A percentile compares a stretch with the other conserved stretches of the same genome.
Conservation (phyloP, 2,329 filamentous ascomycete genomes). For the Penicillium sp. region DNA sequence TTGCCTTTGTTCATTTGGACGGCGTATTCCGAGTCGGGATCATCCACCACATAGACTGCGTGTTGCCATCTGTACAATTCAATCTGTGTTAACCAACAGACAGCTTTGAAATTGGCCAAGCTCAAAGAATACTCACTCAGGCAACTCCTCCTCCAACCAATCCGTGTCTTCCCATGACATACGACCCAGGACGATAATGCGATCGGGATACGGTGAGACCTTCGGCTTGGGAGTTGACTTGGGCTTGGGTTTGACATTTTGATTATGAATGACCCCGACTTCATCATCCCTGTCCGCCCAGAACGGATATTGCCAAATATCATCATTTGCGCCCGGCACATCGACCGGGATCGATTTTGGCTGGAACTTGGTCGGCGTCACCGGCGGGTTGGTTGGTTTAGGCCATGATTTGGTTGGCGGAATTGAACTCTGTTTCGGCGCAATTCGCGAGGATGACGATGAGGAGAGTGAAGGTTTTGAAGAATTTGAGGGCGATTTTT, state of each 20-base stretch:
- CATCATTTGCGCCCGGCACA: slow-evolving; percentile 16
- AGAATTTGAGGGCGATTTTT: not conserved
- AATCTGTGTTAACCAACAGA: not conserved
- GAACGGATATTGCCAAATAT: slow-evolving; percentile 2
- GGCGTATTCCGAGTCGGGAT: slow-evolving; percentile 25
- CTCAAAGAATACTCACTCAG: slow-evolving; percentile 37
- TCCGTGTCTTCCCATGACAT: slow-evolving; percentile 44
- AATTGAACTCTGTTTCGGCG: not conserved
- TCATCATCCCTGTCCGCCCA: not conserved
- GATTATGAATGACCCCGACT: not conserved
- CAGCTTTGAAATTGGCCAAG: too few species aligned
- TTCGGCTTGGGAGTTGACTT: slow-evolving; percentile 16
- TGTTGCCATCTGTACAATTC: slow-evolving; percentile 42
- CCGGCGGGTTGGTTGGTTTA: slow-evolving; percentile 11
- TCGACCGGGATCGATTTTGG: slow-evolving; percentile 19
- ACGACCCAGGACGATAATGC: slow-evolving; percentile 45
- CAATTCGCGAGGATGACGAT: not conserved
- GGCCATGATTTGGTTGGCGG: slow-evolving; percentile 12
- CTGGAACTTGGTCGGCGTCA: slow-evolving; percentile 4
- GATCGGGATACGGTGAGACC: slow-evolving; percentile 30
- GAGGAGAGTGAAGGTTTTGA: not conserved
- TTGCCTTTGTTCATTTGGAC: slow-evolving; percentile 44
- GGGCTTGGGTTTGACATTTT: slow-evolving; percentile 3
- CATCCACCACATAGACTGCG: slow-evolving; percentile 47
- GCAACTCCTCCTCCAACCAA: slow-evolving; percentile 48